phyloP scores from a whole-genome alignment of 768 basidiomycete species.

The Lentinula sp. region DNA sequence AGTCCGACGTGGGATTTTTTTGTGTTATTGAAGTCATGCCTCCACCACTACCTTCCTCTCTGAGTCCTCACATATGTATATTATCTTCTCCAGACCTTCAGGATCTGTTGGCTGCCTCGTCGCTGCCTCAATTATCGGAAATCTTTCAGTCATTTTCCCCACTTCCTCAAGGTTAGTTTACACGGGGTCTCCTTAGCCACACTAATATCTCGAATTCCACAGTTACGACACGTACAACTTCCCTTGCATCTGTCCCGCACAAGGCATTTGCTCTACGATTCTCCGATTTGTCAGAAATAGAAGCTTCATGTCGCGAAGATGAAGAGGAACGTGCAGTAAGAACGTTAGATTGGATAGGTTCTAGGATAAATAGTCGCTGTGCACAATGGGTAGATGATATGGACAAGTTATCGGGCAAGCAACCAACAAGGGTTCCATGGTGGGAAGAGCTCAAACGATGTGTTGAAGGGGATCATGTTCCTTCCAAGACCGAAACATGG shows the following conservation, averaged over 20 bases:
- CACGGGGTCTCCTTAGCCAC: background rate
- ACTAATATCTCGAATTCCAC: constrained; percentile 7
- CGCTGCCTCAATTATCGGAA: constrained; percentile 63
- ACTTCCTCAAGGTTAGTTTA: constrained; percentile 61
- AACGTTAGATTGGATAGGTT: constrained; percentile 83
- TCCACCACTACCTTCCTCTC: constrained; percentile 55
- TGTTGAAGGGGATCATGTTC: constrained; percentile 70
- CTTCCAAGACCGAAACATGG: constrained; percentile 72
- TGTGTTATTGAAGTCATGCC: background rate
- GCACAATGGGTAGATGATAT: constrained; percentile 68
- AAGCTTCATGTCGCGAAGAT: constrained; percentile 69
- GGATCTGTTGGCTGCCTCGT: constrained; percentile 48
- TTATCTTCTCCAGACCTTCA: constrained; percentile 65
- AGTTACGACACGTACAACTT: constrained; percentile 79
- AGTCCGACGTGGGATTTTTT: background rate
- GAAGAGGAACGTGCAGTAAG: constrained; percentile 74
- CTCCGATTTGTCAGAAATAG: constrained; percentile 68
- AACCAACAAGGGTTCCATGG: constrained; percentile 60
- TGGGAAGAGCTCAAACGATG: constrained; percentile 82
- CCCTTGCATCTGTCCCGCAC: constrained; percentile 66
- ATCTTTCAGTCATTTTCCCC: constrained; percentile 85
- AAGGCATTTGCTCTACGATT: constrained; percentile 71
- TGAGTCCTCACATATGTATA: constrained; percentile 79
- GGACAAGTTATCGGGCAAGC: constrained; percentile 37
- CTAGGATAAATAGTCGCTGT: constrained; percentile 58